These are phyloP conservation scores for Aechmea fasciata DNA, from an alignment of 176 grass and related monocot species.

Conservation along the genomic window DNA sequence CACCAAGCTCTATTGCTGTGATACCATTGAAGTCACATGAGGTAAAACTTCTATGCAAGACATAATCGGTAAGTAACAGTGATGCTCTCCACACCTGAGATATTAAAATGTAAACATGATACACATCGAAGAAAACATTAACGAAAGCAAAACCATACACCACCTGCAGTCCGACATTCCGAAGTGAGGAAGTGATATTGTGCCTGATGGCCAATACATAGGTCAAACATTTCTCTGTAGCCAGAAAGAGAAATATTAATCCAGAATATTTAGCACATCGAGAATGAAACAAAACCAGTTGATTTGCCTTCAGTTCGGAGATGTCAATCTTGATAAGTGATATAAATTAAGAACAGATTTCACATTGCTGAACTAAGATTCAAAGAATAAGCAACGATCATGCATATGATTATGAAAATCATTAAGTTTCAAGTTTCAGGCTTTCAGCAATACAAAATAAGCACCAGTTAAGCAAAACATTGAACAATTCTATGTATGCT, in stretches of 20 bases:
- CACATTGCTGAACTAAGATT: too few relatives aligned
- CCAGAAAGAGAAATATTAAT: neutral
- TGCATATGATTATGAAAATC: too few relatives aligned
- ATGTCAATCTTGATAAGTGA: too few relatives aligned
- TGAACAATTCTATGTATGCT: too few relatives aligned
- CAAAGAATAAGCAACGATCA: too few relatives aligned
- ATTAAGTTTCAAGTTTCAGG: too few relatives aligned
- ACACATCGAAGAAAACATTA: neutral
- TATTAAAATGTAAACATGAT: neutral
- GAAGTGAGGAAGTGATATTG: constrained; percentile 61
- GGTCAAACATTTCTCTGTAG: constrained; percentile 34
- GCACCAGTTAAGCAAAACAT: too few relatives aligned
- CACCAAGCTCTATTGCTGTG: constrained; percentile 69
- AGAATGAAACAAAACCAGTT: neutral
- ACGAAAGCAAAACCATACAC: neutral
- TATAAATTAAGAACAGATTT: too few relatives aligned
- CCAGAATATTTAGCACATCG: neutral
- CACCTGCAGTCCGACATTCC: constrained; percentile 70
- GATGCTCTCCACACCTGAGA: constrained; percentile 76
- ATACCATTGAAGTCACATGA: constrained; percentile 47
- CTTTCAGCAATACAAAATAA: too few relatives aligned
- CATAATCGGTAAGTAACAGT: constrained; percentile 52
- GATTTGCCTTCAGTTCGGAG: neutral
- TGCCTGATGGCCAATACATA: constrained; percentile 55
- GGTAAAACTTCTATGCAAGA: constrained; percentile 57